phyloP scores from a whole-genome alignment of 2,329 filamentous ascomycete species.

The Aspergillus pseudoviridinutans region DNA sequence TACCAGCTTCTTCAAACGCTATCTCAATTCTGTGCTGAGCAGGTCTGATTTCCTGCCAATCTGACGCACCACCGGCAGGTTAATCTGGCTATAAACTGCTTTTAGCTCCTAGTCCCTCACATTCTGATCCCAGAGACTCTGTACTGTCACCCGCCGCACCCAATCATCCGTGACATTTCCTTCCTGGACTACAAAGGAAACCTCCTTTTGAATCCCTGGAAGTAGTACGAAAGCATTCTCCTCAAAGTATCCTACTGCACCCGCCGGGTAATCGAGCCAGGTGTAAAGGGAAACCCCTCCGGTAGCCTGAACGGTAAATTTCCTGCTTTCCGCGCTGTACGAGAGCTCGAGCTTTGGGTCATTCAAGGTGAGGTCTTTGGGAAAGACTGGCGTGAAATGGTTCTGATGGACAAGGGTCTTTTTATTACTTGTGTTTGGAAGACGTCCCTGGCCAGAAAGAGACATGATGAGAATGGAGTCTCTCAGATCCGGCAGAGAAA shows the following conservation, averaged over 20 bases:
- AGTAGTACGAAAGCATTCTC: slow-evolving; percentile 51
- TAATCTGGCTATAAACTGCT: background rate
- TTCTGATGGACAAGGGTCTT: slow-evolving; percentile 48
- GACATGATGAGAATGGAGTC: slow-evolving; percentile 45
- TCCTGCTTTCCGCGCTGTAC: slow-evolving; percentile 25
- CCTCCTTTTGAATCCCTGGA: slow-evolving; percentile 42
- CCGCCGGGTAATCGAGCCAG: slow-evolving; percentile 52
- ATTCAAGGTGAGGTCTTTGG: slow-evolving; percentile 44
- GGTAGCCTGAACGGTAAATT: slow-evolving; percentile 48
- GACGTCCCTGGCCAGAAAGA: slow-evolving; percentile 42
- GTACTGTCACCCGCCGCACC: slow-evolving; percentile 46
- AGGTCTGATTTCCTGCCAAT: background rate
- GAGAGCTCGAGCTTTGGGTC: slow-evolving; percentile 47
- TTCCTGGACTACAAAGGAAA: slow-evolving; percentile 46
- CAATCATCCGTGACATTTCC: slow-evolving; percentile 44
- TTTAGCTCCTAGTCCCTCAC: background rate
- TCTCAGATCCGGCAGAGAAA: slow-evolving; percentile 29
- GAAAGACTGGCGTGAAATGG: slow-evolving; percentile 47
- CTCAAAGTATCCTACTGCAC: slow-evolving; percentile 50
- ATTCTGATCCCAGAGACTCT: slow-evolving; percentile 51
- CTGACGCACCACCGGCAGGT: background rate
- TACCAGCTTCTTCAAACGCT: background rate
- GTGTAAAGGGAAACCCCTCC: slow-evolving; percentile 51
- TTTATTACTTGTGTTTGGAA: slow-evolving; percentile 42
- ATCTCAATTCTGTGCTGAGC: background rate